A percentile compares a stretch with the other conserved stretches of the same genome.
Evolutionary conservation across 2,329 filamentous ascomycete genomes (phyloP).

Genomic region (Emergomyces orientalis): DNA sequence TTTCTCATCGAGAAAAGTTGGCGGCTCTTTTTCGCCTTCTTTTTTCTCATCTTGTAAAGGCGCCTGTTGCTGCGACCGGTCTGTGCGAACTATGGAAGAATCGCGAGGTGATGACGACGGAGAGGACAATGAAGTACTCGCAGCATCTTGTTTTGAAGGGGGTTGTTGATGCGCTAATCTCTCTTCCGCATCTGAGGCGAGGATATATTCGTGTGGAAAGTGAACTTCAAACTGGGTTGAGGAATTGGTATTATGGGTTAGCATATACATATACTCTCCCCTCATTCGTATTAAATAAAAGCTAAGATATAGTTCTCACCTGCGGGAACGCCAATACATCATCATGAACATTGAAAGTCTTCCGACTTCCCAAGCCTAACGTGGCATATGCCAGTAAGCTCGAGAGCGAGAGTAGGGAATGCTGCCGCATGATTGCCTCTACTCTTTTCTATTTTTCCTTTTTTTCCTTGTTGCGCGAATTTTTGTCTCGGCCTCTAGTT

Average conservation of each 20-base stretch:
- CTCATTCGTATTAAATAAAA: neutral
- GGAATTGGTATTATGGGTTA: neutral
- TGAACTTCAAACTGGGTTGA: constrained; percentile 62
- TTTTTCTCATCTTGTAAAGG: constrained; percentile 32
- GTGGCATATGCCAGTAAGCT: constrained; percentile 26
- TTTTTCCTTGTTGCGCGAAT: neutral
- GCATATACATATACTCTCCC: neutral
- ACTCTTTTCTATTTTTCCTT: neutral
- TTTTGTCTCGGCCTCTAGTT: neutral
- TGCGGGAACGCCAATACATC: constrained; percentile 81
- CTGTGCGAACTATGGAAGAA: constrained; percentile 2
- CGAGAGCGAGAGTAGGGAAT: constrained; percentile 13
- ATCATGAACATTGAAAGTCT: constrained; percentile 74
- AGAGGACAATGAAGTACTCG: constrained; percentile 15
- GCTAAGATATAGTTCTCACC: constrained; percentile 43
- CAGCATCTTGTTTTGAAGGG: constrained; percentile 16
- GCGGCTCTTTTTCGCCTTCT: constrained; percentile 51
- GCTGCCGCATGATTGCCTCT: neutral
- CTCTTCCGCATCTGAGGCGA: constrained; percentile 58
- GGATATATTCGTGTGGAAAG: constrained; percentile 63
- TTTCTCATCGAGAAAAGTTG: constrained; percentile 51
- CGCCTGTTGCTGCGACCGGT: constrained; percentile 17
- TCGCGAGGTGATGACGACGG: constrained; percentile 8
- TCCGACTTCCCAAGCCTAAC: constrained; percentile 42
- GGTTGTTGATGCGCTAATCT: constrained; percentile 38